Percentiles rank a stretch among this genome's conserved stretches.
Conservation (phyloP, 768 basidiomycete species). For the Boletus patriciae region DNA sequence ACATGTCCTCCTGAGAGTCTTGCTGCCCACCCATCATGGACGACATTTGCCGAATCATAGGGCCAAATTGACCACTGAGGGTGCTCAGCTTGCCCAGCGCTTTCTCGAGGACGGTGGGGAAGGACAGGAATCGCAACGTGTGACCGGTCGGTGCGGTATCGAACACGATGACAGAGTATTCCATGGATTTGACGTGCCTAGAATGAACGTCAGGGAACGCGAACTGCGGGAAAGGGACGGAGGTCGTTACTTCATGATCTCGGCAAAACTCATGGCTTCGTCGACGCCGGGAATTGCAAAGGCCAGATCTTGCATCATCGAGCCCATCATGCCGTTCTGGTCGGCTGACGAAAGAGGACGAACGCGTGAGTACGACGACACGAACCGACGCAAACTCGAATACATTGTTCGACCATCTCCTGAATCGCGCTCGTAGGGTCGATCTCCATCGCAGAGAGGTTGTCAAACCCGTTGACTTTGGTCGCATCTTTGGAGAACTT, state of each 20-base stretch:
- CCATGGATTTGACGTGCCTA: slow-evolving; percentile 99
- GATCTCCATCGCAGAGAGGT: slow-evolving; percentile 98
- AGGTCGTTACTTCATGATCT: slow-evolving; percentile 90
- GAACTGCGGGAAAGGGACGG: not conserved
- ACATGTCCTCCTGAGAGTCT: slow-evolving; percentile 96
- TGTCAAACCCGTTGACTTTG: slow-evolving; percentile 95
- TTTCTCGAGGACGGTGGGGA: slow-evolving; percentile 97
- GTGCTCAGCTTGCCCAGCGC: slow-evolving; percentile 92
- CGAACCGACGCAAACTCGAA: not conserved
- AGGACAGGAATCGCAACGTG: slow-evolving; percentile 97
- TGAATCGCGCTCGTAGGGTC: slow-evolving; percentile 97
- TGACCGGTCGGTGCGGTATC: slow-evolving; percentile 99
- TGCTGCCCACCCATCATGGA: slow-evolving; percentile 93
- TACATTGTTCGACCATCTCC: slow-evolving; percentile 98
- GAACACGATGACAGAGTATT: slow-evolving; percentile 99
- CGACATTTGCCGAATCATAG: slow-evolving; percentile 96
- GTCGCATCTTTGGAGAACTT: slow-evolving; percentile 99
- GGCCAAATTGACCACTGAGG: slow-evolving; percentile 93
- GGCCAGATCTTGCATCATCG: slow-evolving; percentile 99
- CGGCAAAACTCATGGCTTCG: slow-evolving; percentile 99
- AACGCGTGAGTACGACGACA: slow-evolving; percentile 1
- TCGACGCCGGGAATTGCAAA: slow-evolving; percentile 99
- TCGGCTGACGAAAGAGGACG: slow-evolving; percentile 51
- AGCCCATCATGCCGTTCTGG: slow-evolving; percentile 92
- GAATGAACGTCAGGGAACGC: not conserved